Conservation (phyloP, 2,329 filamentous ascomycete genomes). For the Fusarium algeriense region DNA sequence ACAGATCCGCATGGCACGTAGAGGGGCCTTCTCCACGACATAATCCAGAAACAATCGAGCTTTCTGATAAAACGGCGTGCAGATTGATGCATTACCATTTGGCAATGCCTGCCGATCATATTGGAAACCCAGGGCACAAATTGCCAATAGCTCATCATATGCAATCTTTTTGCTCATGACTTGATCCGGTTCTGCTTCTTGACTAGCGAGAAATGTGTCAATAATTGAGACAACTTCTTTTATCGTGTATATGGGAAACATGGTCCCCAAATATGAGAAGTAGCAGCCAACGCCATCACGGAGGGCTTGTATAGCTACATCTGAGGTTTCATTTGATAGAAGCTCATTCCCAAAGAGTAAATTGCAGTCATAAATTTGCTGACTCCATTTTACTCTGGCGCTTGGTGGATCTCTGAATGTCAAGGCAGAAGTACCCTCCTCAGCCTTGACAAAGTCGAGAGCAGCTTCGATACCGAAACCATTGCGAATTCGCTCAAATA, state of each 20-base stretch:
- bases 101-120: neutral
- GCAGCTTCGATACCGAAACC: fast-evolving
- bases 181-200: fast-evolving
- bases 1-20: neutral
- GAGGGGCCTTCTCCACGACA: neutral
- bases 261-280: neutral
- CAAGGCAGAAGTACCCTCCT: fast-evolving
- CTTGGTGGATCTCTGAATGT: fast-evolving
- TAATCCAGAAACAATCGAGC: neutral
- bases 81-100: fast-evolving
- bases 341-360: neutral
- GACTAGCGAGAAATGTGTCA: neutral
- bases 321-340: fast-evolving
- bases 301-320: neutral
- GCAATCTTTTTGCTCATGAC: fast-evolving
- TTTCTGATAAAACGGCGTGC: neutral
- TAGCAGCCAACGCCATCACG: neutral
- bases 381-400: fast-evolving
- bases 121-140: neutral
- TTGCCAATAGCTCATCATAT: neutral
- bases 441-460: neutral
- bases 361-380: neutral
- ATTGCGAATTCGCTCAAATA: neutral
- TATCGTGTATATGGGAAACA: neutral
- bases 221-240: fast-evolving